Conservation (phyloP, 208 protist species). For the Trypanosoma caninum region DNA sequence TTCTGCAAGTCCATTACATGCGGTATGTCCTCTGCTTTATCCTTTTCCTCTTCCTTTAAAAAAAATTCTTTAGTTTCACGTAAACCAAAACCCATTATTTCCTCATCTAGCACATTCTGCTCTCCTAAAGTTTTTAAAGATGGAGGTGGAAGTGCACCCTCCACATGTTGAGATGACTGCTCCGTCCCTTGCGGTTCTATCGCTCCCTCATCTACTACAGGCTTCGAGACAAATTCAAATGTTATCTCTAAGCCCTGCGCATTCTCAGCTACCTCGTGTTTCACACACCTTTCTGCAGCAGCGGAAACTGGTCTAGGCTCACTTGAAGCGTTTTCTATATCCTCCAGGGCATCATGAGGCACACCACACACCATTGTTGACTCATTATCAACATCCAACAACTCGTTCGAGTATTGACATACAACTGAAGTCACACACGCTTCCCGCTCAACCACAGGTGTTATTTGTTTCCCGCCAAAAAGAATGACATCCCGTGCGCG, state of each 20-base stretch:
- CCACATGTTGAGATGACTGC: neutral
- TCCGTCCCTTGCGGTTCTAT: neutral
- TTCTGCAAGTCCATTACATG: neutral
- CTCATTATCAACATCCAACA: too few species aligned
- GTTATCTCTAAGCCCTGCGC: too few species aligned
- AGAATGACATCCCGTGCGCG: neutral
- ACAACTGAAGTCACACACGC: neutral
- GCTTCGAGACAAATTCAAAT: neutral
- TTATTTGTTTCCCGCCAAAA: neutral
- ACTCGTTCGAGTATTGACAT: neutral
- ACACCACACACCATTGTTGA: neutral
- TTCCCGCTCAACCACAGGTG: neutral
- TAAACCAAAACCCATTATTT: too few species aligned
- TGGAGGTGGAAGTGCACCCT: constrained; percentile 2
- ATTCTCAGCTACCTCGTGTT: too few species aligned
- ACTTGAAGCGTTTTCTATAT: neutral
- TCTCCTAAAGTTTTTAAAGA: too few species aligned
- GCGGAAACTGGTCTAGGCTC: too few species aligned
- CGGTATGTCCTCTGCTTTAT: constrained; percentile 1
- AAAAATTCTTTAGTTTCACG: too few species aligned
- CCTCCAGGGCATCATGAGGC: neutral
- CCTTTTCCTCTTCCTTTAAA: constrained; percentile 25
- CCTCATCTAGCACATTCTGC: too few species aligned
- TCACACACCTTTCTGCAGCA: neutral
- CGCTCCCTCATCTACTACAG: neutral